Evolutionary conservation across 2,329 filamentous ascomycete genomes (phyloP), one percentile per base, ranked within the genome.

Genomic region (Cadophora sp.): DNA sequence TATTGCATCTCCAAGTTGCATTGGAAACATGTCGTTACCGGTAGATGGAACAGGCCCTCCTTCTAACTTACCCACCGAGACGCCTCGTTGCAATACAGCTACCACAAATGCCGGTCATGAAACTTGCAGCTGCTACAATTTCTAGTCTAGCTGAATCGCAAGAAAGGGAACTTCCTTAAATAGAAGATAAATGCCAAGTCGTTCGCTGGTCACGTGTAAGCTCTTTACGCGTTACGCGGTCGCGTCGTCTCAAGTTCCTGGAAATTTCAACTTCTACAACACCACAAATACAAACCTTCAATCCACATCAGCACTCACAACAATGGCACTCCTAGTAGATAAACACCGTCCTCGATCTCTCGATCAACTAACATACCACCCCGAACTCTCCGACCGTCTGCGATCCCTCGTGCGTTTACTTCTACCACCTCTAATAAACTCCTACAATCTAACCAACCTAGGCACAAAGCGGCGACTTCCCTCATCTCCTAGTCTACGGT

Each of bases 401-500:
- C 89, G 90, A 73, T 93, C 96, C 36, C 85, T 99, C 70, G 94
- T 97, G 87, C 74, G 86, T 73, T 43, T 30, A 8, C 30, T n/a
- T 45, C 36, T 45, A n/a, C 53, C 30, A 33, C 8, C 59, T n/a
- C n/a, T n/a, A n/a, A n/a, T n/a, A 22, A 18, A n/a, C 36, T 24
- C 47, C 59, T 41, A 20, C 59, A 36, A 67, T 59, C 68, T 69
- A 61, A 71, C 60, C 43, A 36, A 22, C 24, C 39, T 73, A 97
- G 94, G 96, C 96, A 64, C 93, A 96, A 87, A 96, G 92, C 81
- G 94, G 95, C 74, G 96, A 99, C 79, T 99, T 99, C 78, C 96
- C 96, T 59, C 96, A 99, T 81, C 89, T 99, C 56, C 91, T 99
- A 70, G 92, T 99, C 71, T 99, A 98, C 78, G 96, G 96, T 0